These are phyloP conservation scores for Lizanozyma gosingica DNA, from an alignment of 1,139 yeast genomes.

Conservation along the genomic window DNA sequence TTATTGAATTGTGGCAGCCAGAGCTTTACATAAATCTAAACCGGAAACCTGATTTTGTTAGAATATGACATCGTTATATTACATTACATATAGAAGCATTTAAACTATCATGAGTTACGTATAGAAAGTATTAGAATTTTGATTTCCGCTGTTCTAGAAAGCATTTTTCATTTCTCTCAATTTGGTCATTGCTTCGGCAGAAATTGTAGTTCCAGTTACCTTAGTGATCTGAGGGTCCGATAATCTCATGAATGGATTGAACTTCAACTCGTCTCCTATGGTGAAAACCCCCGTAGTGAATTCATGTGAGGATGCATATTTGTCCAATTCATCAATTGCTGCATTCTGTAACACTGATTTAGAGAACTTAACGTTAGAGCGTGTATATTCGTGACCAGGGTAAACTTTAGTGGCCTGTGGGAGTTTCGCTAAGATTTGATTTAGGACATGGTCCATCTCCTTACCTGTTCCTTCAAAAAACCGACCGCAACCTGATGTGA, in stretches of 20 bases:
- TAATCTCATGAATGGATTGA: constrained; percentile 86
- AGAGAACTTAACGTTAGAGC: constrained; percentile 70
- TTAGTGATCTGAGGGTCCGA: constrained; percentile 45
- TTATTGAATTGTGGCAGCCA: constrained; percentile 41
- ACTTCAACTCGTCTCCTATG: constrained; percentile 68
- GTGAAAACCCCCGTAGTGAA: constrained; percentile 80
- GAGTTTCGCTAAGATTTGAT: constrained; percentile 44
- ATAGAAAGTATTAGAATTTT: background rate
- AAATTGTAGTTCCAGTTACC: constrained; percentile 30
- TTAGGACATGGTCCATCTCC: constrained; percentile 71
- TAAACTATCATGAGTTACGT: no score
- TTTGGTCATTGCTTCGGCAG: constrained; percentile 51
- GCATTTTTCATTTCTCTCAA: constrained; percentile 65
- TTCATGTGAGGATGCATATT: constrained; percentile 47
- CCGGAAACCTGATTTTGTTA: constrained; percentile 28
- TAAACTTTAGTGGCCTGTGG: constrained; percentile 68
- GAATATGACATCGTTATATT: constrained; percentile 11
- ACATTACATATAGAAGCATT: no score
- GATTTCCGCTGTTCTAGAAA: constrained; percentile 15
- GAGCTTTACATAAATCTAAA: constrained; percentile 26
- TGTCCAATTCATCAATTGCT: constrained; percentile 47
- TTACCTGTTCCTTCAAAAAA: constrained; percentile 85
- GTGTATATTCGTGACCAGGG: constrained; percentile 96
- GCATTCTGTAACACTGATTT: constrained; percentile 47
- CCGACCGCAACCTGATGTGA: constrained; percentile 92